These are phyloP conservation scores for Aspergillus funiculosus DNA, from an alignment of 495 filamentous ascomycete species.

Conservation along the genomic window DNA sequence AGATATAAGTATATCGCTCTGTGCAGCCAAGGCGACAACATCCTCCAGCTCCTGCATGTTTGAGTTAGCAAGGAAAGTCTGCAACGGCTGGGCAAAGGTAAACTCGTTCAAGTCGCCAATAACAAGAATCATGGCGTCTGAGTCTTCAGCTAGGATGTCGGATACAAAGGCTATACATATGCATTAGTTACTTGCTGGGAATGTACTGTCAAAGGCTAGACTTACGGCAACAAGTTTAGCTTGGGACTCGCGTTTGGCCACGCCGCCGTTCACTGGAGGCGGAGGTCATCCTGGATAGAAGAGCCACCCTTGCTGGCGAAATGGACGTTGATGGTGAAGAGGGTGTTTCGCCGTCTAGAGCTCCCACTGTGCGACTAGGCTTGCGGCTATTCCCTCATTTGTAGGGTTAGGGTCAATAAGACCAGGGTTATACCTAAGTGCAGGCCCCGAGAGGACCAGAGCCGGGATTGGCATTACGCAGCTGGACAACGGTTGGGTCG, in stretches of 20 bases:
- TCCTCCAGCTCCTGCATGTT: constrained; percentile 51
- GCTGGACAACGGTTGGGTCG: constrained; percentile 42
- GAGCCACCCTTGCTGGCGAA: constrained; percentile 50
- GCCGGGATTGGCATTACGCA: constrained; percentile 45
- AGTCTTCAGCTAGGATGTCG: constrained; percentile 39
- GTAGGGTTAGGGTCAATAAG: constrained; percentile 51
- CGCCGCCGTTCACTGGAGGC: constrained; percentile 57
- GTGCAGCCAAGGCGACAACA: constrained; percentile 33
- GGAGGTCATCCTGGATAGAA: constrained; percentile 48
- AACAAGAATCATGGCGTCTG: constrained; percentile 40
- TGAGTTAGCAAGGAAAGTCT: constrained; percentile 34
- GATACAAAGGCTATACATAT: constrained; percentile 35
- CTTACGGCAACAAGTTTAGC: constrained; percentile 43
- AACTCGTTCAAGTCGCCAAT: constrained; percentile 64
- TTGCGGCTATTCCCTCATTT: constrained; percentile 51
- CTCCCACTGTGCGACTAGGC: constrained; percentile 53
- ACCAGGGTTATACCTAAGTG: constrained; percentile 54
- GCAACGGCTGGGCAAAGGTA: constrained; percentile 46
- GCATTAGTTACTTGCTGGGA: background rate
- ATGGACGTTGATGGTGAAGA: constrained; percentile 61
- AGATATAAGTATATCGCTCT: constrained; percentile 59
- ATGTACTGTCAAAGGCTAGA: constrained; percentile 4
- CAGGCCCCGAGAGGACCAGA: constrained; percentile 40
- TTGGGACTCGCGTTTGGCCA: constrained; percentile 43
- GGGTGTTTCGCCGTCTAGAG: constrained; percentile 34